A percentile compares a stretch with the other conserved stretches of the same genome.
Conservation (phyloP, 2,329 filamentous ascomycete species). For the Aspergillus melleus region DNA sequence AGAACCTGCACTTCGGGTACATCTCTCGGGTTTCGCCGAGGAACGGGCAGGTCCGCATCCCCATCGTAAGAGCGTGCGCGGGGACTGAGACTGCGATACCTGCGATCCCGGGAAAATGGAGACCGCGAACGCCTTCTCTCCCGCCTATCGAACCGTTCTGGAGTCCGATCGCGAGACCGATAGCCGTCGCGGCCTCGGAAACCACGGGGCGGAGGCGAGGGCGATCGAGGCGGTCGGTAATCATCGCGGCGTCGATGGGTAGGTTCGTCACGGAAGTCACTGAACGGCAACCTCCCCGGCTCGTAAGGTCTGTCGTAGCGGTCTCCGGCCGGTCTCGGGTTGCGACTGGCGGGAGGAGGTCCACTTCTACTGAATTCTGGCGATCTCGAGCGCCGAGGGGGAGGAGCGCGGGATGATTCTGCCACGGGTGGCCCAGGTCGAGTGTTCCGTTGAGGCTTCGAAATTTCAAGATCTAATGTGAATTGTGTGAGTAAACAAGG, state of each 20-base stretch:
- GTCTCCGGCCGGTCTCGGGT: constrained; percentile 34
- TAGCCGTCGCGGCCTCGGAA: constrained; percentile 67
- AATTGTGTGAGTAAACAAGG: constrained; percentile 20
- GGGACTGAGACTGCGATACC: constrained; percentile 70
- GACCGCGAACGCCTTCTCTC: constrained; percentile 69
- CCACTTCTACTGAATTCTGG: constrained; percentile 58
- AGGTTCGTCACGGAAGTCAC: constrained; percentile 53
- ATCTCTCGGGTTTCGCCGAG: constrained; percentile 69
- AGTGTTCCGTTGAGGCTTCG: constrained; percentile 80
- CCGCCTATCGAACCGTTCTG: constrained; percentile 54
- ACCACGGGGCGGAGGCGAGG: constrained; percentile 54
- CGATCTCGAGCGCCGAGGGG: constrained; percentile 60
- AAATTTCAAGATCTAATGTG: constrained; percentile 52
- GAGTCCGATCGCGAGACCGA: constrained; percentile 43
- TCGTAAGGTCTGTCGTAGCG: constrained; percentile 47
- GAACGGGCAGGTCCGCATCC: constrained; percentile 68
- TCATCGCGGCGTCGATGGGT: constrained; percentile 58
- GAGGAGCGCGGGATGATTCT: constrained; percentile 37
- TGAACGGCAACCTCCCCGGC: constrained; percentile 38
- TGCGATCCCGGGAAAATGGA: constrained; percentile 63
- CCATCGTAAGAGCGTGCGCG: constrained; percentile 54
- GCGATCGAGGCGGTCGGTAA: constrained; percentile 61
- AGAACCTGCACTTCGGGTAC: constrained; percentile 90
- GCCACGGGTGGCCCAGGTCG: constrained; percentile 51
- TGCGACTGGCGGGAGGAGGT: constrained; percentile 31